Evolutionary conservation across 257 asterid species (phyloP), one percentile per base, ranked within the genome.

Genomic region (Jasminum sambac): DNA sequence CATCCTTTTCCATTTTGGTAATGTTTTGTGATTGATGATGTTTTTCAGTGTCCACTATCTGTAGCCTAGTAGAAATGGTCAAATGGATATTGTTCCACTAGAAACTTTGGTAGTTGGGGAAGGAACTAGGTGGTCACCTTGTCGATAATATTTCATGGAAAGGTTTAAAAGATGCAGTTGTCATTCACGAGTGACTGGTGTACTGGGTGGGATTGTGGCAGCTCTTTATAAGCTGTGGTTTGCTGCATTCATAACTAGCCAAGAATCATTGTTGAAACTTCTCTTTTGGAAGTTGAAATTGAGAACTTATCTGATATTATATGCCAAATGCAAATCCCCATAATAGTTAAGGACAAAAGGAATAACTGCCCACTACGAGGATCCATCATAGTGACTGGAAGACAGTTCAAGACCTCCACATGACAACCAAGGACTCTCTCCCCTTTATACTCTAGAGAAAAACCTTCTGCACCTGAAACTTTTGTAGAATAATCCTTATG

Each of bases 201-300:
- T 71, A 38, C 60, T 64, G 73, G 70, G 30, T 34, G 76, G 69
- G 23, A 62, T 62, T 67, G 75, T 63, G 63, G 58, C 62, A 41
- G 37, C 37, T 73, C 62, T 16, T 44, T 44, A 17, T 12, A 3
- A 12, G 52, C 52, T 16, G 52, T 11, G 39, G 10, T 76, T 64
- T 59, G 44, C 59, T 67, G 65, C 73, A 34, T 16, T 26, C 30
- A 69, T 67, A 62, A 16, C 55, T 2, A 30, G 64, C n/a, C 61
- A 43, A 16, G 48, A 72, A 41, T 41, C 40, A 12, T 21, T 55
- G 17, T 70, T 50, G 48, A 50, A 72, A 50, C 68, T 52, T 63
- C 8, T 62, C 30, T 60, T 44, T 44, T 44, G 52, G 4, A 30
- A 44, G n/a, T n/a, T n/a, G 3, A 44, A 43, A 7, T 44, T 44